Base-by-base conservation (phyloP, 2,329 filamentous ascomycete species). In the Alternaria metachromatica region DNA sequence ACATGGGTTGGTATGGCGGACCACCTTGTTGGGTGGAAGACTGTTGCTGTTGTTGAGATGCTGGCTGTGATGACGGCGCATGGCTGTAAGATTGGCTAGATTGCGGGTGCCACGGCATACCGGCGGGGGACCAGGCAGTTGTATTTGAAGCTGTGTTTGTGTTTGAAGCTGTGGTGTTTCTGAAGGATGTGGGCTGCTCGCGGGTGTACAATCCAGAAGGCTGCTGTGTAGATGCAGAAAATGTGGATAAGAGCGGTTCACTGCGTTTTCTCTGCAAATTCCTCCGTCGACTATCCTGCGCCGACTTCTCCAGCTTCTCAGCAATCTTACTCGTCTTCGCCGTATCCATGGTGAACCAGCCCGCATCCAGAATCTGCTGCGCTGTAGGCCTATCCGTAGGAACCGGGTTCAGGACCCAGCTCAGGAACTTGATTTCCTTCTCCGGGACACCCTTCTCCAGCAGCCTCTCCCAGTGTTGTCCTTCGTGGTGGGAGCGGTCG, bases 371-470 rank as follows among this genome's bases (percentile, higher is more conserved):
- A 15, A 65, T 65, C 3, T 63, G 21, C 30, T 59, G 45, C 2
- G 63, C 63, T 0, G 20, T 63, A 3, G 63, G 63, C 3, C 63
- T 21, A 15, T 63, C 60, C 12, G 60, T 62, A 9, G 63, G 63
- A 8, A 65, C 60, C 0, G 63, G 63, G 2, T 65, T 63, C 4
- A 65, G 60, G 4, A 65, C 60, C 63, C 63, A 65, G 45, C 45
- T 26, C 13, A 65, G 26, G 28, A 65, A 65, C 8, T 46, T 28
- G 9, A 65, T 56, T 21, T 65, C 60, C 37, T 63, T 58, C 12
- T 65, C 63, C 5, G 55, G n/a, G 1, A 65, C 60, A 10, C 63
- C 63, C 30, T 65, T 65, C 5, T 48, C 33, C 7, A 43, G 43
- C 3, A 65, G n/a, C 6, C 20, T 37, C 6, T 63, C 59, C 63